These are phyloP conservation scores for Pythium guiyangense DNA, from an alignment of 352 stramenopile genomes.

Conservation along the genomic window DNA sequence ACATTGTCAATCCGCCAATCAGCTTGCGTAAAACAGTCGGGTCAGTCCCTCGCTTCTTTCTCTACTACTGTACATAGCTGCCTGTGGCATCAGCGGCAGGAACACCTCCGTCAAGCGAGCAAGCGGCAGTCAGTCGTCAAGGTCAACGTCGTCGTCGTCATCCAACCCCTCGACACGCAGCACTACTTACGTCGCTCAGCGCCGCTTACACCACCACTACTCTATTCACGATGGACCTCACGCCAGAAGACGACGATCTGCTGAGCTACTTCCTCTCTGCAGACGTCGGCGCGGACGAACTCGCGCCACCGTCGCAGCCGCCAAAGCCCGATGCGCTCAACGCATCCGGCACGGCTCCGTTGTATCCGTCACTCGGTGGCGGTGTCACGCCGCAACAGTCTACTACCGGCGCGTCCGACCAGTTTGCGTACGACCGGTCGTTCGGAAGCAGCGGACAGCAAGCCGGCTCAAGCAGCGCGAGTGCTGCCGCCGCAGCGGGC, in stretches of 20 bases:
- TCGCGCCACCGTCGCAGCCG: constrained; percentile 22
- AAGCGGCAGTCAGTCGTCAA: too few relatives aligned
- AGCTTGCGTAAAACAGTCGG: too few relatives aligned
- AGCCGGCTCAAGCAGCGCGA: constrained; percentile 3
- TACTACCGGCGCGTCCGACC: constrained; percentile 10
- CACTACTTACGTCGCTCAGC: too few relatives aligned
- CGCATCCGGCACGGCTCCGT: not conserved
- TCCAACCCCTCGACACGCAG: too few relatives aligned
- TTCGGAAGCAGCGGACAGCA: constrained; percentile 19
- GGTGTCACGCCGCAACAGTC: not conserved
- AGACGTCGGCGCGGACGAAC: constrained; percentile 59
- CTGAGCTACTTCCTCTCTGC: constrained; percentile 85
- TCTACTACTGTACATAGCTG: too few relatives aligned
- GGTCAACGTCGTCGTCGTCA: too few relatives aligned
- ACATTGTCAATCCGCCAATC: too few relatives aligned
- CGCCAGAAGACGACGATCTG: constrained; percentile 82
- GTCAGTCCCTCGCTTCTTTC: too few relatives aligned
- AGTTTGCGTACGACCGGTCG: constrained; percentile 37
- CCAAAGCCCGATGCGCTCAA: constrained; percentile 22
- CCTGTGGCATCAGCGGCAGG: too few relatives aligned
- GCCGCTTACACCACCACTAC: not conserved
- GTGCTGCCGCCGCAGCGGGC: constrained; percentile 1
- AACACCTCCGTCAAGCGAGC: too few relatives aligned
- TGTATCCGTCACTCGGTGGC: constrained; percentile 3
- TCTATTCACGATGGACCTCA: constrained; percentile 57